phyloP scores from a whole-genome alignment of 2,329 filamentous ascomycete genomes.

The Aaosphaeria arxii region DNA sequence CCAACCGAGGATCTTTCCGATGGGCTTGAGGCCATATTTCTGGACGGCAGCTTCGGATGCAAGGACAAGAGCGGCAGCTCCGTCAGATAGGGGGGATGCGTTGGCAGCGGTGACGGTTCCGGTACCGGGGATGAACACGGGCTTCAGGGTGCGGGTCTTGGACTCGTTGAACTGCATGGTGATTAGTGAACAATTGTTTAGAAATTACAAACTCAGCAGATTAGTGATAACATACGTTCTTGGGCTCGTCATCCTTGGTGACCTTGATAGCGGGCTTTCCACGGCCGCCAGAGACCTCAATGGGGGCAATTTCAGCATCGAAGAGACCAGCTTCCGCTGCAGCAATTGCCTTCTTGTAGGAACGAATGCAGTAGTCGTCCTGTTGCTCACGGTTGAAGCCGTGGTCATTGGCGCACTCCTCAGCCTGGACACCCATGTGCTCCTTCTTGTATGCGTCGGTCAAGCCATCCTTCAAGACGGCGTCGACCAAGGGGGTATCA shows the following conservation, averaged over 20 bases:
- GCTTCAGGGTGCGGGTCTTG: conserved; percentile 57
- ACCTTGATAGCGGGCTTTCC: conserved; percentile 83
- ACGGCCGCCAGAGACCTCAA: conserved; percentile 82
- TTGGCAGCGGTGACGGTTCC: conserved; percentile 96
- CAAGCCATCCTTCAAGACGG: conserved; percentile 89
- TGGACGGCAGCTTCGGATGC: conserved; percentile 93
- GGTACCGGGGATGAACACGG: conserved; percentile 75
- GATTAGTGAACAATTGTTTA: conserved; percentile 14
- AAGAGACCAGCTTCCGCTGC: conserved; percentile 81
- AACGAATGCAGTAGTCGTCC: conserved; percentile 93
- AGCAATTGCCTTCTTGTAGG: conserved; percentile 89
- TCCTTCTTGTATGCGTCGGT: conserved; percentile 94
- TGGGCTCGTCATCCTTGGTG: conserved; percentile 89
- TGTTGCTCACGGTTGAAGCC: conserved; percentile 78
- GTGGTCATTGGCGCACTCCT: conserved; percentile 88
- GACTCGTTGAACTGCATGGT: conserved; percentile 49
- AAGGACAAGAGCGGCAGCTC: conserved; percentile 86
- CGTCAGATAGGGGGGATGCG: conserved; percentile 93
- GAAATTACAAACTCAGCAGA: conserved; percentile 3
- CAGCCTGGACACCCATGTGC: conserved; percentile 91
- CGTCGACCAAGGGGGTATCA: conserved; percentile 83
- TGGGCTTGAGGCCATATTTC: conserved; percentile 83
- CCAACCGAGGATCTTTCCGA: conserved; percentile 97
- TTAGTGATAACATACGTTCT: conserved; percentile 64
- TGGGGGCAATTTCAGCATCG: conserved; percentile 79